These are phyloP conservation scores for Rosa chinensis DNA, from an alignment of 306 rosid species.

Conservation along the genomic window DNA sequence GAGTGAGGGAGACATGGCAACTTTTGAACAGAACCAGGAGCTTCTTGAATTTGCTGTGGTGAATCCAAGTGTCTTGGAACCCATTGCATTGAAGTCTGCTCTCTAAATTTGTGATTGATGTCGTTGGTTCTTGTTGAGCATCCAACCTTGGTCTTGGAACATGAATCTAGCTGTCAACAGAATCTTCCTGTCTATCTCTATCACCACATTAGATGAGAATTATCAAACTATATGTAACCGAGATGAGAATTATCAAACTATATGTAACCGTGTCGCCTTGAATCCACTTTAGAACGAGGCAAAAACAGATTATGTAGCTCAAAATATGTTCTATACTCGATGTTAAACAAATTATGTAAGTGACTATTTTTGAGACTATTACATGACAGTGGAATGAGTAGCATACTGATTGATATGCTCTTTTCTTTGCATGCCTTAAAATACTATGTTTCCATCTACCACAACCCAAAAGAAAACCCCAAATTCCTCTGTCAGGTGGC, in stretches of 20 bases:
- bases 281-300: not conserved
- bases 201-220: not conserved
- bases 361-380: too few species aligned
- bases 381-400: too few species aligned
- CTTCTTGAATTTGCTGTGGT: constrained; percentile 19
- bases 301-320: not conserved
- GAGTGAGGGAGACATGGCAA: constrained; percentile 22
- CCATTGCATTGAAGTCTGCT: not conserved
- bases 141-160: not conserved
- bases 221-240: not conserved
- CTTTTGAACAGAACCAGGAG: constrained; percentile 18
- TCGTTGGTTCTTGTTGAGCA: not conserved
- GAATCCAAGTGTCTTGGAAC: constrained; percentile 14
- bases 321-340: not conserved
- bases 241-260: not conserved
- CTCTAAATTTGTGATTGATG: not conserved
- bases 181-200: not conserved
- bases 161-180: not conserved
- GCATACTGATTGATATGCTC: too few species aligned
- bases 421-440: too few species aligned
- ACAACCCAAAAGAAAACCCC: too few species aligned
- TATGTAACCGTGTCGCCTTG: not conserved
- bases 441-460: too few species aligned
- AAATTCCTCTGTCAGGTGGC: too few species aligned
- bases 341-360: too few species aligned